These are phyloP conservation scores for Fraxinus quadrangulata DNA, from an alignment of 257 asterid genomes.

Conservation along the genomic window DNA sequence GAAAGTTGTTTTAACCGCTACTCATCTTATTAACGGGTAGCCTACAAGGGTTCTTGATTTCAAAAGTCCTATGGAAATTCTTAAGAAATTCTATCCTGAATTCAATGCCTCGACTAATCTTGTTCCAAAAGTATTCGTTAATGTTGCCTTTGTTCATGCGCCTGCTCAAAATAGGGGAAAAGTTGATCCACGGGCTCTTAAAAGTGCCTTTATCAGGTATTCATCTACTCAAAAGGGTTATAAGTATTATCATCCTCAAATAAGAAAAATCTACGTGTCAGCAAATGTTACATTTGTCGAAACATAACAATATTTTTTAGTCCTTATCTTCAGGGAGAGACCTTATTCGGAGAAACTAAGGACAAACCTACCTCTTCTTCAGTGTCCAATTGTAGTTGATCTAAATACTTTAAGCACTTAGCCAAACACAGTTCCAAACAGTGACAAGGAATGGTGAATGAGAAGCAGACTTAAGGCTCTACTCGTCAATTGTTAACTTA, in stretches of 20 bases:
- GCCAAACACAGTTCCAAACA: no score
- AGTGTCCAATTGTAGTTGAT: no score
- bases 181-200: background rate
- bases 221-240: background rate
- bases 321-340: background rate
- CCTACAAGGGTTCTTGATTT: constrained; percentile 9
- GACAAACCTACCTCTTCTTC: background rate
- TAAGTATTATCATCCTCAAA: background rate
- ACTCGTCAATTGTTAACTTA: no score
- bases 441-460: no score
- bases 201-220: background rate
- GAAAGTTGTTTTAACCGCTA: background rate
- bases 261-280: background rate
- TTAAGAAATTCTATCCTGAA: background rate
- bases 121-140: background rate
- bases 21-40: background rate
- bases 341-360: background rate
- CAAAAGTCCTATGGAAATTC: background rate
- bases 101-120: background rate
- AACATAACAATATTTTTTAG: no score
- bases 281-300: no score
- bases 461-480: no score
- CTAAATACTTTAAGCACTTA: no score
- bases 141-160: background rate
- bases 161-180: background rate